Evolutionary conservation across 2,329 filamentous ascomycete species (phyloP).

Genomic region (Calonectria leucothoes): DNA sequence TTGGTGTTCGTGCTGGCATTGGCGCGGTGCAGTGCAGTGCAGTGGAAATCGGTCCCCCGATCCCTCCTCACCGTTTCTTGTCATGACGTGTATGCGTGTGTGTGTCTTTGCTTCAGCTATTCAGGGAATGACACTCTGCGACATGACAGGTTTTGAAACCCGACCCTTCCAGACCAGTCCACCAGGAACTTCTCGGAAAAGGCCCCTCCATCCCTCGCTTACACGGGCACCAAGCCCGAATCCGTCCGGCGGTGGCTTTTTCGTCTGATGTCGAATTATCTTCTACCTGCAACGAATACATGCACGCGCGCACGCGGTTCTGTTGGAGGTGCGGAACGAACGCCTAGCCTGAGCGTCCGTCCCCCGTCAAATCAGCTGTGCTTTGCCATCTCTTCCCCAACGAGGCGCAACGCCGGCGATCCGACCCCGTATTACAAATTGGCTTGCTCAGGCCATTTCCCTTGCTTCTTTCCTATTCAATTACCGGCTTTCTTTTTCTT

Average conservation of each 20-base stretch:
- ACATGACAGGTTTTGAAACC: slow-evolving; percentile 11
- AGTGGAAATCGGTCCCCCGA: slow-evolving; percentile 10
- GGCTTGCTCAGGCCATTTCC: neutral
- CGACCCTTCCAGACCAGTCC: neutral
- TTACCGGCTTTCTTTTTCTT: neutral
- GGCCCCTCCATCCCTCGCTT: slow-evolving; percentile 4
- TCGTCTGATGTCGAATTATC: slow-evolving; percentile 17
- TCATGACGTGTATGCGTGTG: too few species aligned
- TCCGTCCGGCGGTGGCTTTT: slow-evolving; percentile 8
- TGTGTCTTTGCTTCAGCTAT: neutral
- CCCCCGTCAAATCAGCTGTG: neutral
- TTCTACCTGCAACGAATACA: neutral
- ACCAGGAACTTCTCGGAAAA: neutral
- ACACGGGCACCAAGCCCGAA: neutral
- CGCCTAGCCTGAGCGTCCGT: slow-evolving; percentile 28
- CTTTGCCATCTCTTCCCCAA: neutral
- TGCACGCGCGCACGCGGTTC: neutral
- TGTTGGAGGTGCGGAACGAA: slow-evolving; percentile 27
- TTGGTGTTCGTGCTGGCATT: too few species aligned
- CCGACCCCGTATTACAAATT: neutral
- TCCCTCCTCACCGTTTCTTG: slow-evolving; percentile 19
- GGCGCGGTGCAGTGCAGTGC: neutral
- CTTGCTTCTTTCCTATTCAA: too few species aligned
- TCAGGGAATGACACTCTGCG: slow-evolving; percentile 12
- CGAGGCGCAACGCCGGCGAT: neutral